Conservation (phyloP, 2,329 filamentous ascomycete genomes). For the Pestalotiopsis sp. region DNA sequence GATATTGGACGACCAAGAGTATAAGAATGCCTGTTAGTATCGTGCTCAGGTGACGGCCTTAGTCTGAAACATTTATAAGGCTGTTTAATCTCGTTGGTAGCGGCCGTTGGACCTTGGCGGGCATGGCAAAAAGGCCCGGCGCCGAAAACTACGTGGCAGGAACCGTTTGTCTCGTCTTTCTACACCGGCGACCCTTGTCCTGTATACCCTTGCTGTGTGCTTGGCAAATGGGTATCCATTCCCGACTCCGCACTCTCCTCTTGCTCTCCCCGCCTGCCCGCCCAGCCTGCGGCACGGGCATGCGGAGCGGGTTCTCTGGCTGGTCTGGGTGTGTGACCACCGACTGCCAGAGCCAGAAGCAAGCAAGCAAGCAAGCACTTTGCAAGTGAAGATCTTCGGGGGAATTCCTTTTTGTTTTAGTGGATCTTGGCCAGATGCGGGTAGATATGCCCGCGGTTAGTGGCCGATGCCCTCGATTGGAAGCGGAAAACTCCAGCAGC, state of each 20-base stretch:
- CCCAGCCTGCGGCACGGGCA: background rate
- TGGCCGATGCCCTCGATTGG: background rate
- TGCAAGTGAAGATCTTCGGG: background rate
- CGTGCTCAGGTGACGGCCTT: no score
- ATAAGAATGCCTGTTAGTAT: no score
- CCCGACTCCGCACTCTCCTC: background rate
- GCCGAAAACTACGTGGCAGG: background rate
- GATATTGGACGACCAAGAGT: background rate
- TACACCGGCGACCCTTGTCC: background rate
- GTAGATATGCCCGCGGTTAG: background rate
- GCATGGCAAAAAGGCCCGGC: background rate
- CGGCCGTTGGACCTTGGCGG: no score
- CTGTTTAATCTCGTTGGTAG: no score
- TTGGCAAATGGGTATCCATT: background rate
- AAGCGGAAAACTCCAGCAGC: background rate
- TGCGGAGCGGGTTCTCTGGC: background rate
- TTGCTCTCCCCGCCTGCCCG: background rate
- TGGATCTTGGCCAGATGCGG: background rate
- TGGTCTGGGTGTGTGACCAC: background rate
- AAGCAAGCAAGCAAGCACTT: background rate
- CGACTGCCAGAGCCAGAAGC: background rate
- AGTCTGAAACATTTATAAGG: no score
- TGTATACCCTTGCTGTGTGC: background rate
- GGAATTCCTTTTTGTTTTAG: background rate
- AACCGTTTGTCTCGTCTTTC: background rate